phyloP scores from a whole-genome alignment of 2,329 filamentous ascomycete genomes.

The Phyllosticta capitalensis region DNA sequence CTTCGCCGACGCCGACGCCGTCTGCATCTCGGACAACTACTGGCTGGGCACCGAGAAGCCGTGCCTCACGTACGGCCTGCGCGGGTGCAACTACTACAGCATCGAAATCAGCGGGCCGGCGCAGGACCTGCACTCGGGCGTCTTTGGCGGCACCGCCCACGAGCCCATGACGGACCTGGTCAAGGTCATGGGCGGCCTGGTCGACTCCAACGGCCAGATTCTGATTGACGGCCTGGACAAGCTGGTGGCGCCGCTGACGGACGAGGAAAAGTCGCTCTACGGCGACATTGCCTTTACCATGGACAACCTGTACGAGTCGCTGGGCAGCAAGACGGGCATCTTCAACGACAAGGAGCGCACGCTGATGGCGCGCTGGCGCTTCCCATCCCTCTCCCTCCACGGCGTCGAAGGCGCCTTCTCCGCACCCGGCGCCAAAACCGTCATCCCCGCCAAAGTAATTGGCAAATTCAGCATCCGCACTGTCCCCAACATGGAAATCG shows the following conservation, averaged over 20 bases:
- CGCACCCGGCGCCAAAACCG: slow-evolving; percentile 88
- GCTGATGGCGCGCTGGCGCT: slow-evolving; percentile 93
- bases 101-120: slow-evolving; percentile 83
- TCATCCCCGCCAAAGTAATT: slow-evolving; percentile 94
- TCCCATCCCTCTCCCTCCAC: slow-evolving; percentile 87
- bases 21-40: slow-evolving; percentile 99
- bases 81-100: slow-evolving; percentile 96
- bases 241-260: slow-evolving; percentile 79
- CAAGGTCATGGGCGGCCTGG: slow-evolving; percentile 69
- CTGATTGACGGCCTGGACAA: slow-evolving; percentile 89
- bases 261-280: slow-evolving; percentile 83
- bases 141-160: slow-evolving; percentile 92
- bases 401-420: slow-evolving; percentile 93
- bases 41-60: slow-evolving; percentile 99
- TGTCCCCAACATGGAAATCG: slow-evolving; percentile 93
- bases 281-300: slow-evolving; percentile 88
- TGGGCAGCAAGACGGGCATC: slow-evolving; percentile 83
- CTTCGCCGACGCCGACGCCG: slow-evolving; percentile 91
- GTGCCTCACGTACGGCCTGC: slow-evolving; percentile 91
- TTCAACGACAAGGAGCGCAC: slow-evolving; percentile 81
- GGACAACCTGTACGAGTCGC: slow-evolving; percentile 84
- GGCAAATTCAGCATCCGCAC: slow-evolving; percentile 98
- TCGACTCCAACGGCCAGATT: slow-evolving; percentile 87
- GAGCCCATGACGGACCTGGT: slow-evolving; percentile 98
- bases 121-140: slow-evolving; percentile 90